A percentile compares a stretch with the other conserved stretches of the same genome.
These are phyloP conservation scores for Flueggea neowawraea DNA, from an alignment of 441 rosid species.

Conservation along the genomic window DNA sequence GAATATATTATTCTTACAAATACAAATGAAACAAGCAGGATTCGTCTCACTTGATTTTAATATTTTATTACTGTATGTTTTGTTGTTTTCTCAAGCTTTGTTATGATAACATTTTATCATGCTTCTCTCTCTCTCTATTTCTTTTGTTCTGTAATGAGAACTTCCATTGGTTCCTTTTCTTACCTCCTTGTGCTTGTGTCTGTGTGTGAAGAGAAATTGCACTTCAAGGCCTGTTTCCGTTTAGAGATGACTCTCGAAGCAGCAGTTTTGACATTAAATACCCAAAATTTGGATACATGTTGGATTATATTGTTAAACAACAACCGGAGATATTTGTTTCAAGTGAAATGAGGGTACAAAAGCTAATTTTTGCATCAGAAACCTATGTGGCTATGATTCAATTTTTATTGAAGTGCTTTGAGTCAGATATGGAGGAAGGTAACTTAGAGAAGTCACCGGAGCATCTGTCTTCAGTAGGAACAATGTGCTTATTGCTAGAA, in stretches of 20 bases:
- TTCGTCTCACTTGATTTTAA: constrained; percentile 1
- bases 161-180: too few species aligned
- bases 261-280: constrained; percentile 41
- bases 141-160: neutral
- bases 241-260: constrained; percentile 46
- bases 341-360: constrained; percentile 66
- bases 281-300: constrained; percentile 78
- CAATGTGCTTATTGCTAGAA: constrained; percentile 75
- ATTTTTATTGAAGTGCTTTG: constrained; percentile 85
- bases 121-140: constrained; percentile 3
- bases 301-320: constrained; percentile 74
- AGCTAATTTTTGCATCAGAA: constrained; percentile 77
- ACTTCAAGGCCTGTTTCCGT: constrained; percentile 78
- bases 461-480: constrained; percentile 59
- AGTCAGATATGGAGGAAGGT: constrained; percentile 63
- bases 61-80: too few species aligned
- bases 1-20: neutral
- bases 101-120: neutral
- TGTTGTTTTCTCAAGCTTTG: neutral
- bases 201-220: constrained; percentile 77
- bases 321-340: constrained; percentile 76
- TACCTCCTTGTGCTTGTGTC: too few species aligned
- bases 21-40: neutral
- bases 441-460: constrained; percentile 53
- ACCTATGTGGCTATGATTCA: constrained; percentile 76